These are phyloP conservation scores for Conidiobolus incongruus DNA, from an alignment of 371 early-diverging fungal genomes.

Conservation along the genomic window DNA sequence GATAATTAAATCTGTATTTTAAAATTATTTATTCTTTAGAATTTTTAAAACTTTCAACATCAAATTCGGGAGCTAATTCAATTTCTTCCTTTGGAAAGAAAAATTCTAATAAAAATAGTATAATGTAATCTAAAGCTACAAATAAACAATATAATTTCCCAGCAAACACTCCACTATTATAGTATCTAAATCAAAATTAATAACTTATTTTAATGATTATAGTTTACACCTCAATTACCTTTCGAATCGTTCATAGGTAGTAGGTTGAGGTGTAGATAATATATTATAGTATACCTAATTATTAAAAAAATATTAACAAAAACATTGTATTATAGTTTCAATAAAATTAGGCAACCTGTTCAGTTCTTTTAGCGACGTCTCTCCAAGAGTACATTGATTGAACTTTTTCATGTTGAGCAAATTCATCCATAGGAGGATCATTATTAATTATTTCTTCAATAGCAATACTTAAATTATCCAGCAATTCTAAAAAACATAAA, in stretches of 20 bases:
- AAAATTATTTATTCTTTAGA: too few species aligned
- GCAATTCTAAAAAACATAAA: slow-evolving; percentile 25
- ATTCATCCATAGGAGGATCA: slow-evolving; percentile 39
- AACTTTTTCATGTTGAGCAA: slow-evolving; percentile 53
- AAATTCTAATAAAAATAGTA: slow-evolving; percentile 63
- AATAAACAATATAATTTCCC: slow-evolving; percentile 82
- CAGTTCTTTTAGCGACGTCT: slow-evolving; percentile 83
- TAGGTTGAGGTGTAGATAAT: slow-evolving; percentile 28
- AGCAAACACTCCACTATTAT: slow-evolving; percentile 76
- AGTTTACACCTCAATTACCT: slow-evolving; percentile 15
- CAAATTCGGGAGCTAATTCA: slow-evolving; percentile 41
- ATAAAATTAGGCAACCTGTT: slow-evolving; percentile 19
- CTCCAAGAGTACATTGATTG: slow-evolving; percentile 90
- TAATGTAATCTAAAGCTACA: slow-evolving; percentile 62
- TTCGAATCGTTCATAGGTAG: slow-evolving; percentile 64
- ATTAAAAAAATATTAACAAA: slow-evolving; percentile 1
- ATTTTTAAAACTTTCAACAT: slow-evolving; percentile 28
- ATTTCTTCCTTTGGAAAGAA: slow-evolving; percentile 47
- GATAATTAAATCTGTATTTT: too few species aligned
- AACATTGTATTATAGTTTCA: background rate
- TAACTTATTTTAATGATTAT: background rate
- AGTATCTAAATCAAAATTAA: slow-evolving; percentile 21
- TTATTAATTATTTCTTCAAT: slow-evolving; percentile 50
- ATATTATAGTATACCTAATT: slow-evolving; percentile 43
- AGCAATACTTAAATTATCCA: slow-evolving; percentile 45